Percentiles rank a stretch among this genome's conserved stretches.
phyloP scores from a whole-genome alignment of 2,329 filamentous ascomycete species.

The Cryoendolithus antarcticus region DNA sequence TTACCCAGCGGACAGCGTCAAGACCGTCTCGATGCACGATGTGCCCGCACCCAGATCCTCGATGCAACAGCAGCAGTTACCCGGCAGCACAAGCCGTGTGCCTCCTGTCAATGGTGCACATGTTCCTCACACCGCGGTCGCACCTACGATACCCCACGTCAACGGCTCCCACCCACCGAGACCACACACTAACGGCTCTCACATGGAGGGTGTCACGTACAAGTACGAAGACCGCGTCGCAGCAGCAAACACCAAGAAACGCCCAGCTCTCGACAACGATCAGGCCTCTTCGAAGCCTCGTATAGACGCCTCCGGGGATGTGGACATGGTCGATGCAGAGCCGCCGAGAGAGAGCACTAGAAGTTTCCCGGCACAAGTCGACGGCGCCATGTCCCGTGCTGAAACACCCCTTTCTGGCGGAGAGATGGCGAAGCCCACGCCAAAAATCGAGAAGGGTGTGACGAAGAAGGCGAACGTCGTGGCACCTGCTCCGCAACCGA shows the following conservation, averaged over 20 bases:
- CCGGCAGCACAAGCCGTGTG: slow-evolving; percentile 1
- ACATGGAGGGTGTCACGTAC: slow-evolving; percentile 26
- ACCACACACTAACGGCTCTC: slow-evolving; percentile 4
- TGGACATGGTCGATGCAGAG: slow-evolving; percentile 21
- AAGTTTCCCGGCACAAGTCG: slow-evolving; percentile 2
- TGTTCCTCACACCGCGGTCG: slow-evolving; percentile 7
- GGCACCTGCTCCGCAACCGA: slow-evolving; percentile 7
- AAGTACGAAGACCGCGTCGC: slow-evolving; percentile 18
- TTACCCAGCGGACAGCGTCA: slow-evolving; percentile 19
- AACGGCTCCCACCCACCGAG: neutral
- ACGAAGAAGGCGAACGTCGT: slow-evolving; percentile 5
- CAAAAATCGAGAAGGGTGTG: slow-evolving; percentile 4
- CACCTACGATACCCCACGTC: slow-evolving; percentile 1
- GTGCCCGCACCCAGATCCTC: slow-evolving; percentile 4
- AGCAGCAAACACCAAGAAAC: slow-evolving; percentile 10
- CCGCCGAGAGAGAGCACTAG: neutral
- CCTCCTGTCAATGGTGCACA: slow-evolving; percentile 10
- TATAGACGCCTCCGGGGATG: slow-evolving; percentile 11
- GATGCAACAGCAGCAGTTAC: slow-evolving; percentile 1
- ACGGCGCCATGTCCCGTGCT: slow-evolving; percentile 10
- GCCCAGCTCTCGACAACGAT: slow-evolving; percentile 6
- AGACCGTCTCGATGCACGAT: slow-evolving; percentile 16
- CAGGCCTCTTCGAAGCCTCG: slow-evolving; percentile 4
- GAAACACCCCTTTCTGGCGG: slow-evolving; percentile 12
- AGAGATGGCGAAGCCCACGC: slow-evolving; percentile 7